Percentiles rank a stretch among this genome's conserved stretches.
Conservation (phyloP, 805 yeast genomes). For the Lipomyces spencermartinsiae region DNA sequence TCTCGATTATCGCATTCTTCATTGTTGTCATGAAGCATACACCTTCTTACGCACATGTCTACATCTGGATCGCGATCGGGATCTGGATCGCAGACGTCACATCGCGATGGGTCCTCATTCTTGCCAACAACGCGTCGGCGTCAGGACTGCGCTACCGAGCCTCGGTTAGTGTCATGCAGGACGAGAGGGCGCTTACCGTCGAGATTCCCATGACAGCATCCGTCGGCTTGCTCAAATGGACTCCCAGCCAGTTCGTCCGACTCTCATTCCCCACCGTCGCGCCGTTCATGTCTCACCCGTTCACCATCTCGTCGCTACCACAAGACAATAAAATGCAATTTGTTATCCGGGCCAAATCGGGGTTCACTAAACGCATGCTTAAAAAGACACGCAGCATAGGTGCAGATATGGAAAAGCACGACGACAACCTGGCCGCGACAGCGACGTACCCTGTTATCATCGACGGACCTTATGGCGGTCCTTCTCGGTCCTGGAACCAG, state of each 20-base stretch:
- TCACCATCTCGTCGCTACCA: slow-evolving; percentile 51
- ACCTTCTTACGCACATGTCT: slow-evolving; percentile 39
- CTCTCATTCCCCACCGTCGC: slow-evolving; percentile 38
- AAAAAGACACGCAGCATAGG: not conserved
- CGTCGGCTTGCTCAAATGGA: slow-evolving; percentile 25
- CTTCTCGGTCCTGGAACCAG: slow-evolving; percentile 50
- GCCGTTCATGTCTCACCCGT: slow-evolving; percentile 39
- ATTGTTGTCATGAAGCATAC: slow-evolving; percentile 37
- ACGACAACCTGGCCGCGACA: not conserved
- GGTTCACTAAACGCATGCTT: slow-evolving; percentile 26
- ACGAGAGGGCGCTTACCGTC: slow-evolving; percentile 7
- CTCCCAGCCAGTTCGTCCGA: slow-evolving; percentile 38
- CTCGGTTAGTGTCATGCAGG: slow-evolving; percentile 15
- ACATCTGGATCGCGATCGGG: slow-evolving; percentile 40
- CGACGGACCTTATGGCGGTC: slow-evolving; percentile 57
- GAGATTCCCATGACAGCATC: slow-evolving; percentile 22
- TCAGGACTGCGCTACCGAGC: slow-evolving; percentile 32
- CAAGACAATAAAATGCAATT: slow-evolving; percentile 50
- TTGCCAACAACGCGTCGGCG: slow-evolving; percentile 24
- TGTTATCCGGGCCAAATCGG: slow-evolving; percentile 46
- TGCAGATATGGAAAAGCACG: too few species aligned
- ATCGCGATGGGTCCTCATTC: slow-evolving; percentile 28
- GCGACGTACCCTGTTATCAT: slow-evolving; percentile 48
- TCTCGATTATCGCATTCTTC: slow-evolving; percentile 40
- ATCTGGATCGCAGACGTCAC: slow-evolving; percentile 39